These are phyloP conservation scores for Fusarium vanettenii DNA, from an alignment of 2,329 filamentous ascomycete species.

Conservation along the genomic window DNA sequence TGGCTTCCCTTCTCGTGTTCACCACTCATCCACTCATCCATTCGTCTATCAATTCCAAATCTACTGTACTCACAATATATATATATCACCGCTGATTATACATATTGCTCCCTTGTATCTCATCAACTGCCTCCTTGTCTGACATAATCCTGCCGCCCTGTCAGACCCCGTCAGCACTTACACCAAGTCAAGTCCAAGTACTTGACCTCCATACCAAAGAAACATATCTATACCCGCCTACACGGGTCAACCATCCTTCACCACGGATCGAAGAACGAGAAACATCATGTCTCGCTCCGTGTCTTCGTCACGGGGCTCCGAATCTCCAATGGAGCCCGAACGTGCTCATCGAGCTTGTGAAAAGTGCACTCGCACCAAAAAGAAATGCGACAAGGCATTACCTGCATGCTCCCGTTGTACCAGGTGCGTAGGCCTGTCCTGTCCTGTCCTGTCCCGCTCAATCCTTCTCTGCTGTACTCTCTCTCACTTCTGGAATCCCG, in stretches of 20 bases:
- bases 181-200: constrained; percentile 7
- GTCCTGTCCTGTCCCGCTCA: background rate
- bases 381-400: constrained; percentile 53
- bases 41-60: constrained; percentile 6
- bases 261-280: constrained; percentile 35
- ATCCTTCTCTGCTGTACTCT: background rate
- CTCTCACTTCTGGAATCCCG: background rate
- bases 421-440: constrained; percentile 40
- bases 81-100: background rate
- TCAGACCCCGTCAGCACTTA: constrained; percentile 13
- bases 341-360: constrained; percentile 52
- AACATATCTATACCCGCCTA: background rate
- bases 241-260: constrained; percentile 26
- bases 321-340: constrained; percentile 47
- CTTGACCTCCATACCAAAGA: constrained; percentile 3
- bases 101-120: background rate
- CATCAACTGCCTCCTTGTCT: background rate
- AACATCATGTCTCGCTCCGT: constrained; percentile 41
- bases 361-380: constrained; percentile 53
- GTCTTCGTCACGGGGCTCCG: constrained; percentile 44
- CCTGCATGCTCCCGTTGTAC: constrained; percentile 51
- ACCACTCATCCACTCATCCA: background rate
- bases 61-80: background rate
- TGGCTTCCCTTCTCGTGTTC: constrained; percentile 10
- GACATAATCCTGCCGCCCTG: background rate